Evolutionary conservation across 1,284 basidiomycete species (phyloP).

Genomic region (Xerocomus amazonicus): DNA sequence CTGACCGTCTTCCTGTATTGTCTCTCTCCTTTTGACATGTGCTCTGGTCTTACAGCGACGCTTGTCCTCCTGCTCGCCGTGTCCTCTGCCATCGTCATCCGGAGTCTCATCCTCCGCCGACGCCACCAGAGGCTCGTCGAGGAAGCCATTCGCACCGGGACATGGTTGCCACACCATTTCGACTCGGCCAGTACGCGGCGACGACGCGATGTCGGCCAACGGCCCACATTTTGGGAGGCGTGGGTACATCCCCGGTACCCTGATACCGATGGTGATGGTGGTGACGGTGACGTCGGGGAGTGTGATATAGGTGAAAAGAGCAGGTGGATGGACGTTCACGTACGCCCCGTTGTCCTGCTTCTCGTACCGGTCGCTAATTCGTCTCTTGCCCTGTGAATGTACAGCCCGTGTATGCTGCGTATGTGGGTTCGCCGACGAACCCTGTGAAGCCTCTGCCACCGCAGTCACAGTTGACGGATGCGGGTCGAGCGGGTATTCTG

Average conservation of each 20-base stretch:
- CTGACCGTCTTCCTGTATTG: conserved; percentile 1
- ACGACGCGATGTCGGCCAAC: conserved; percentile 43
- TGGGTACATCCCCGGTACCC: conserved; percentile 7
- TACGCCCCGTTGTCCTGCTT: conserved; percentile 1
- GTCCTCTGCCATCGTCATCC: conserved; percentile 59
- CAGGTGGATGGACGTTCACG: conserved; percentile 39
- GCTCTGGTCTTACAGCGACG: conserved; percentile 45
- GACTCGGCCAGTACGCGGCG: conserved; percentile 17
- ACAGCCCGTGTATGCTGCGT: conserved; percentile 40
- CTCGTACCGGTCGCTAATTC: neutral
- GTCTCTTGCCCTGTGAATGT: neutral
- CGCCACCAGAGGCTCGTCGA: conserved; percentile 54
- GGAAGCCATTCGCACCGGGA: conserved; percentile 60
- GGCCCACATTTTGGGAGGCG: conserved; percentile 49
- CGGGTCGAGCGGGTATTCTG: neutral
- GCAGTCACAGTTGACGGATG: conserved; percentile 1
- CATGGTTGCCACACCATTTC: conserved; percentile 43
- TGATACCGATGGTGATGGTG: neutral
- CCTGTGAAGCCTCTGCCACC: too few species aligned
- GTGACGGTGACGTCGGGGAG: conserved; percentile 9
- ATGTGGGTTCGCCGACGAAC: conserved; percentile 18
- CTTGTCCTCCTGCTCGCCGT: conserved; percentile 61
- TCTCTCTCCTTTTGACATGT: neutral
- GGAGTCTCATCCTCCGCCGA: conserved; percentile 55
- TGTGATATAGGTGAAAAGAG: conserved; percentile 17